Evolutionary conservation across 768 basidiomycete species (phyloP), one percentile per base, ranked within the genome.

Genomic region (Trametes cubensis): DNA sequence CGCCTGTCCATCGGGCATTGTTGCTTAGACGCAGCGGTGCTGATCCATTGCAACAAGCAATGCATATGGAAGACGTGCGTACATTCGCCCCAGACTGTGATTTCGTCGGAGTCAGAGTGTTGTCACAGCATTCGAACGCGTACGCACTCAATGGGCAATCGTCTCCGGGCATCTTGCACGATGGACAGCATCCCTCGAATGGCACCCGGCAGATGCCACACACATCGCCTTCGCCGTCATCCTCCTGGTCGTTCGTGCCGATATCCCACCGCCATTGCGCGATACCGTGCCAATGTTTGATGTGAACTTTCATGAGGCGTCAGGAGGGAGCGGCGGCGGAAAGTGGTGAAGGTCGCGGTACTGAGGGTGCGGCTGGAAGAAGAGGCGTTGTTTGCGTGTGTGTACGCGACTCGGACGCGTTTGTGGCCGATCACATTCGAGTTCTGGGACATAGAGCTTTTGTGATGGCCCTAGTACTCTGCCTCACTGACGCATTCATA

Each of bases 21-120:
- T 67, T 90, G 88, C 73, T 98, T 98, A 39, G 92, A 95, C 15
- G 91, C 86, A 5, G 85, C 78, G 0, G 95, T 95, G 4, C 88
- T 88, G 62, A 98, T 85, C 97, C 97, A 99, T 74, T 98, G 97
- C 65, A 96, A 81, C 14, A 99, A 77, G 76, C 96, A 98, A 73
- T 99, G 96, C 93, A 98, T 95, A 73, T 99, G 97, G 71, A 98
- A 99, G 60, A 97, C 87, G 73, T 98, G 97, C 6, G 87, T 93
- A 71, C 96, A 99, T 76, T 97, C 89, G 38, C 97, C 97, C 93
- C 95, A 98, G 56, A 98, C 96, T 98, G 66, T 21, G 39, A 34
- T 57, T 11, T 50, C 8, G 30, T 21, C 34, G 64, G 25, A 62
- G 30, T 21, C 4, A 28, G 15, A 8, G 15, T 17, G 58, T 18